Evolutionary conservation across 345 rosid genomes (phyloP).

Genomic region (Populus pruinosa): DNA sequence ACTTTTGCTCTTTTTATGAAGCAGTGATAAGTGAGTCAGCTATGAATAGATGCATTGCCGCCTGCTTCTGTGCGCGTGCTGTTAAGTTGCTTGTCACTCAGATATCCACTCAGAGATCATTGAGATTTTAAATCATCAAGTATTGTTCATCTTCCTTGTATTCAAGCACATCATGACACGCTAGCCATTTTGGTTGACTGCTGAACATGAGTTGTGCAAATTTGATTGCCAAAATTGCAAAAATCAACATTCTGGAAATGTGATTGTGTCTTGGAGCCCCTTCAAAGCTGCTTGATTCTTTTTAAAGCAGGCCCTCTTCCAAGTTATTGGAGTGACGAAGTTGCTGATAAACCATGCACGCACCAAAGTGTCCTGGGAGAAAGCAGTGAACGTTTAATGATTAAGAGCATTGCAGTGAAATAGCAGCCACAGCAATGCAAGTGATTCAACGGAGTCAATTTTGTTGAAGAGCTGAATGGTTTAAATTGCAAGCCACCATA

Average conservation of each 20-base stretch:
- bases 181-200: not conserved
- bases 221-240: not conserved
- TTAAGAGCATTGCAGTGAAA: no score
- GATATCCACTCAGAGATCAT: slow-evolving; percentile 23
- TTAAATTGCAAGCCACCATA: no score
- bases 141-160: not conserved
- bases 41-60: slow-evolving; percentile 47
- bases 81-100: slow-evolving; percentile 45
- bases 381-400: no score
- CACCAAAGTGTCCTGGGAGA: no score
- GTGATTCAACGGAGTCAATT: no score
- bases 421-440: no score
- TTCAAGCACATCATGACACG: not conserved
- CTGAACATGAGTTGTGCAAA: not conserved
- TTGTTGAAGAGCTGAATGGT: no score
- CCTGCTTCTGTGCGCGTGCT: slow-evolving; percentile 61
- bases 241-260: not conserved
- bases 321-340: no score
- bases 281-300: not conserved
- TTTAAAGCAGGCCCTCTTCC: no score
- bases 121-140: slow-evolving; percentile 7
- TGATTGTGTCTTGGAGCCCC: not conserved
- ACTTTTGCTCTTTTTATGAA: slow-evolving; percentile 14
- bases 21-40: slow-evolving; percentile 61
- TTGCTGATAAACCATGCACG: no score